A percentile compares a stretch with the other conserved stretches of the same genome.
phyloP scores from a whole-genome alignment of 1,284 basidiomycete species.

The Puccinia horiana region DNA sequence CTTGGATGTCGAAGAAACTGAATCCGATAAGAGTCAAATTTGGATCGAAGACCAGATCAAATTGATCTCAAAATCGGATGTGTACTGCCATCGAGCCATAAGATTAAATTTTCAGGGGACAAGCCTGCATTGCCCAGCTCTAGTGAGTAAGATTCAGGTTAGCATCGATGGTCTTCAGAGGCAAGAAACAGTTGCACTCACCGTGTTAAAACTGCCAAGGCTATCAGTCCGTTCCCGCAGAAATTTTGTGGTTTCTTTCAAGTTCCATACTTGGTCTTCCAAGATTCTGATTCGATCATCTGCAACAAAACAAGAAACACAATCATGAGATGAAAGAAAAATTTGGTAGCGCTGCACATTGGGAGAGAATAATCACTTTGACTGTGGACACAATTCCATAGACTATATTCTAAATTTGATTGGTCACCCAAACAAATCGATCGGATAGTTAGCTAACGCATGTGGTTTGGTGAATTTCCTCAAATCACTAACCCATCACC shows the following conservation, averaged over 20 bases:
- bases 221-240: slow-evolving; percentile 28
- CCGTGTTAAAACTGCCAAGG: slow-evolving; percentile 31
- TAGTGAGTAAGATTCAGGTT: background rate
- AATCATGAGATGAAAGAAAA: background rate
- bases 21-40: slow-evolving; percentile 3
- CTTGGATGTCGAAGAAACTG: slow-evolving; percentile 2
- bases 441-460: background rate
- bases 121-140: slow-evolving; percentile 36
- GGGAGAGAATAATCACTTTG: slow-evolving; percentile 27
- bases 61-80: slow-evolving; percentile 37
- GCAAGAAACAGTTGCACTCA: background rate
- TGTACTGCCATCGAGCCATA: slow-evolving; percentile 37
- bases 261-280: slow-evolving; percentile 43
- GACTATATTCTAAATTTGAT: slow-evolving; percentile 1
- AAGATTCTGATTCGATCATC: slow-evolving; percentile 34
- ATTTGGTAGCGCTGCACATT: background rate
- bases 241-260: slow-evolving; percentile 33
- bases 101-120: background rate
- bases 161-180: background rate
- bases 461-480: background rate
- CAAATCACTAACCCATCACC: slow-evolving; percentile 4
- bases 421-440: slow-evolving; percentile 8
- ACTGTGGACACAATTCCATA: slow-evolving; percentile 23
- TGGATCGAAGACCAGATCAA: slow-evolving; percentile 14
- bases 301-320: background rate